Conservation (phyloP, 345 rosid species). For the Pistacia atlantica region DNA sequence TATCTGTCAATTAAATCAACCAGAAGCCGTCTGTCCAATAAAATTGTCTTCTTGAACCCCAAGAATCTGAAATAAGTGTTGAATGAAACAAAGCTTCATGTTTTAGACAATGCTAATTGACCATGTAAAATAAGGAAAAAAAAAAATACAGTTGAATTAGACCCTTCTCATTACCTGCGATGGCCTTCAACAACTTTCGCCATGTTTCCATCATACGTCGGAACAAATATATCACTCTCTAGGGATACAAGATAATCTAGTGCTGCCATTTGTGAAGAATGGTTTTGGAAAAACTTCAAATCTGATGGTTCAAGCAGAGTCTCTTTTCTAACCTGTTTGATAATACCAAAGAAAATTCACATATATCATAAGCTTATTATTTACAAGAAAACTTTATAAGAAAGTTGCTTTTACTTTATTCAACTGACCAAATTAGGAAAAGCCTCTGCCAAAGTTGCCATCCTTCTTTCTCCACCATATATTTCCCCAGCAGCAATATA, state of each 20-base stretch:
- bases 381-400: background rate
- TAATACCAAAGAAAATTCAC: background rate
- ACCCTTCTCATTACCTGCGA: constrained; percentile 61
- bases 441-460: constrained; percentile 56
- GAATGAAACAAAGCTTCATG: background rate
- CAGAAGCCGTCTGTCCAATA: constrained; percentile 70
- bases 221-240: constrained; percentile 91
- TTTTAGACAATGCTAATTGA: no score
- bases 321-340: constrained; percentile 83
- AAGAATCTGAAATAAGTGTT: constrained; percentile 57
- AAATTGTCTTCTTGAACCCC: constrained; percentile 87
- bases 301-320: constrained; percentile 65
- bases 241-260: constrained; percentile 83
- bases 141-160: background rate
- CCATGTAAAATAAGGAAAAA: background rate
- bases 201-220: constrained; percentile 95
- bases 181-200: constrained; percentile 99
- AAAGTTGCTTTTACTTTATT: constrained; percentile 1
- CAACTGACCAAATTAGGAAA: constrained; percentile 85
- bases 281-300: constrained; percentile 66
- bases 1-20: constrained; percentile 73
- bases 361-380: background rate
- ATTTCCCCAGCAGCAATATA: constrained; percentile 98
- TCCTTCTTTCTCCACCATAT: constrained; percentile 80
- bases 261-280: constrained; percentile 95